Evolutionary conservation across 192 early-diverging fungal species (phyloP), one percentile per base, ranked within the genome.

Genomic region (Endogone sp.): DNA sequence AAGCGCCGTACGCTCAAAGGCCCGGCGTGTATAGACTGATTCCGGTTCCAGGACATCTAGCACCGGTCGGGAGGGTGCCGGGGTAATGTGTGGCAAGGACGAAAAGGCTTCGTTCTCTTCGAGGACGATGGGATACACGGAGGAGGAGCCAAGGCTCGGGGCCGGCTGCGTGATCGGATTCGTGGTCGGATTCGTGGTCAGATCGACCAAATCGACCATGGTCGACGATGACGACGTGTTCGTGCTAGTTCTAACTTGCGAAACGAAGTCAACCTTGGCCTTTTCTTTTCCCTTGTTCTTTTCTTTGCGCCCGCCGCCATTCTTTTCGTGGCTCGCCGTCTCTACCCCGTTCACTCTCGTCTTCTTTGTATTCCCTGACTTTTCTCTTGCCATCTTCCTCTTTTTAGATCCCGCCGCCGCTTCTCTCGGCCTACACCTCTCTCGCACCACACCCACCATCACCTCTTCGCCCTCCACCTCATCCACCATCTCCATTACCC

Each of bases 1-100:
- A 16, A 84, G 75, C 2, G 22, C 66, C 11, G 63, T 71, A 13
- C 62, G 25, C 4, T 32, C 3, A 37, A 76, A 71, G 20, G 25
- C 57, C 26, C 55, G 27, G 21, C 55, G 25, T 25, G 68, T 64
- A 28, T 70, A 64, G 23, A 65, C 63, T 4, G 30, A 29, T 13
- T 10, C 63, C 10, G 2, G 4, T 4, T 10, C 0, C 69, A 60
- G 29, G 28, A 30, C 26, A 4, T 21, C 66, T 29, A 31, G 27
- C 44, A 16, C 69, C 32, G 1, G 25, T 23, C 3, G 23, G 11
- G 60, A 58, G 31, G 21, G 71, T 29, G 10, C 25, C 23, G 11
- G 4, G 58, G 26, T 71, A 68, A 37, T 76, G 65, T n/a, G 16
- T 16, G 37, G 16, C 9, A 16, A 49, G 37, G 37, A 49, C 37